phyloP scores from a whole-genome alignment of 163 green algal genomes.

The Trebouxia gelatinosa region DNA sequence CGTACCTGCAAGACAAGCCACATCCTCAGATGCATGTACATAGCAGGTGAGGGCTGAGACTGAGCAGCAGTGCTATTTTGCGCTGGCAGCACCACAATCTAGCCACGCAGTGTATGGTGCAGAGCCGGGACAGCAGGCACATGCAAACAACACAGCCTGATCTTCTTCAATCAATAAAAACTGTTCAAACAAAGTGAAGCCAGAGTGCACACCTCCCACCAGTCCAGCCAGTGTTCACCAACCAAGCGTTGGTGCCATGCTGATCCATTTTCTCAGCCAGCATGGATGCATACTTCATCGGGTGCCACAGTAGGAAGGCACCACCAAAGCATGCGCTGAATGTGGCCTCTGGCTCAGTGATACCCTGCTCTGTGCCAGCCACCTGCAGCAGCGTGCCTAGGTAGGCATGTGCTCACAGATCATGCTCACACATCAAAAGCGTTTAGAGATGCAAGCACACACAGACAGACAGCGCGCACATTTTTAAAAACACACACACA shows the following conservation, averaged over 20 bases:
- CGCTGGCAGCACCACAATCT: not conserved
- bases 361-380: slow-evolving; percentile 91
- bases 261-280: slow-evolving; percentile 89
- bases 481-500: too few relatives aligned
- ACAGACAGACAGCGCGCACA: too few relatives aligned
- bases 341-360: slow-evolving; percentile 93
- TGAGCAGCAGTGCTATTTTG: too few relatives aligned
- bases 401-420: too few relatives aligned
- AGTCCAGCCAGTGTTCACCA: slow-evolving; percentile 96
- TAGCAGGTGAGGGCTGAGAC: not conserved
- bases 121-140: too few relatives aligned
- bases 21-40: not conserved
- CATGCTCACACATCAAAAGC: too few relatives aligned
- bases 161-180: too few relatives aligned
- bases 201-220: slow-evolving; percentile 60
- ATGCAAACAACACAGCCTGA: too few relatives aligned
- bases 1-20: slow-evolving; percentile 77
- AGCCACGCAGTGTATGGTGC: not conserved
- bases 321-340: slow-evolving; percentile 96
- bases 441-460: too few relatives aligned
- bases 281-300: slow-evolving; percentile 88
- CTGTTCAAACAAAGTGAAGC: too few relatives aligned
- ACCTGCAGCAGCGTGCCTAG: too few relatives aligned
- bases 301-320: slow-evolving; percentile 93
- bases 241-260: slow-evolving; percentile 76